Evolutionary conservation across 352 stramenopile genomes (phyloP).

Genomic region (Phytopythium montanum): DNA sequence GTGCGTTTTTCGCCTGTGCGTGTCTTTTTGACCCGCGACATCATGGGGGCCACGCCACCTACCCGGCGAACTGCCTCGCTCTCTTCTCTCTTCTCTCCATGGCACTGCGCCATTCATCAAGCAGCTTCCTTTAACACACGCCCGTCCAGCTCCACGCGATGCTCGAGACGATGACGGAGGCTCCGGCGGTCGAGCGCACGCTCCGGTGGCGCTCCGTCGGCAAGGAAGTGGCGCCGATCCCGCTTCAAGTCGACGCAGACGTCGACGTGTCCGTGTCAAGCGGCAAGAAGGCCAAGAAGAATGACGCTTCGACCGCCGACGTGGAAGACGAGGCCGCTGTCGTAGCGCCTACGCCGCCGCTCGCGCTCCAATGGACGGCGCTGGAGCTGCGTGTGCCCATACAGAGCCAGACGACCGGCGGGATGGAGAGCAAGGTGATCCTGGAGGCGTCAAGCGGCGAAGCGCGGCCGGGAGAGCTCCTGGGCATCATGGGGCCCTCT

Average conservation of each 20-base stretch:
- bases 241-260: not conserved
- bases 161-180: not conserved
- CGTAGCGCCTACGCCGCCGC: not conserved
- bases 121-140: not conserved
- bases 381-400: slow-evolving; percentile 5
- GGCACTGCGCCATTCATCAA: not conserved
- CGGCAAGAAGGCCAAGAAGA: not conserved
- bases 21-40: not conserved
- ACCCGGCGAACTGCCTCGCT: not conserved
- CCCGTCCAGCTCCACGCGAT: not conserved
- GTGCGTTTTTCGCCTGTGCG: not conserved
- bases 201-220: slow-evolving; percentile 8
- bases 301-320: slow-evolving; percentile 5
- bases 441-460: slow-evolving; percentile 26
- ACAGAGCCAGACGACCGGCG: not conserved
- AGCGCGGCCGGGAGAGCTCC: slow-evolving; percentile 32
- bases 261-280: not conserved
- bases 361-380: slow-evolving; percentile 2
- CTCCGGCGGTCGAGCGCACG: not conserved
- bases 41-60: too few relatives aligned
- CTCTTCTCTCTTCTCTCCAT: not conserved
- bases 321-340: not conserved
- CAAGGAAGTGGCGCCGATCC: slow-evolving; percentile 1
- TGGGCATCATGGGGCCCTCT: slow-evolving; percentile 45
- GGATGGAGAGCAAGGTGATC: slow-evolving; percentile 49